Evolutionary conservation across 2,329 filamentous ascomycete species (phyloP).

Genomic region (Colletotrichum tabaci): DNA sequence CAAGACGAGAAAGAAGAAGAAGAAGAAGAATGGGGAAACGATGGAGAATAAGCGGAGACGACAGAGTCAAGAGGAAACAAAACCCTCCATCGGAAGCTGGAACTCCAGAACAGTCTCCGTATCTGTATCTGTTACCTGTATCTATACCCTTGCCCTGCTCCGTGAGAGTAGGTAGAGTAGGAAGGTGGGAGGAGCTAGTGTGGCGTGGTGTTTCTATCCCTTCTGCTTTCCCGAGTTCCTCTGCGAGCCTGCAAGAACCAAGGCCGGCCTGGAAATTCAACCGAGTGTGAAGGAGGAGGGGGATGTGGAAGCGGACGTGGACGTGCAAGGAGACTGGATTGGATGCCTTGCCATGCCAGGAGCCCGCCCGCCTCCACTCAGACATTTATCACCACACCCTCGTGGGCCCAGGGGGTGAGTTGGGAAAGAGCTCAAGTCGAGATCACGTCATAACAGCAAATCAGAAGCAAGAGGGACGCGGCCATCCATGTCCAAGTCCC

Average conservation of each 20-base stretch:
- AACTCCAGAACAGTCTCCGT: not conserved
- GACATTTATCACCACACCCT: not conserved
- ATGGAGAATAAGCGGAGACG: not conserved
- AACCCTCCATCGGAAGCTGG: not conserved
- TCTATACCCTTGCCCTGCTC: not conserved
- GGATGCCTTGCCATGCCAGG: conserved; percentile 7
- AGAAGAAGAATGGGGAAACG: not conserved
- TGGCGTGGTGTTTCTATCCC: not conserved
- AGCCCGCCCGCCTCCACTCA: not conserved
- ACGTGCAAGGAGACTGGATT: not conserved
- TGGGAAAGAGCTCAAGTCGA: not conserved
- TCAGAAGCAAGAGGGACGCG: conserved; percentile 31
- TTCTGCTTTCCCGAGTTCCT: not conserved
- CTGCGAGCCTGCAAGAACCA: not conserved
- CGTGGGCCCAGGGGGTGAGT: not conserved
- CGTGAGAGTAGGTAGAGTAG: not conserved
- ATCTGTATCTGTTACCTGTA: too few relatives aligned
- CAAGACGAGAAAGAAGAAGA: not conserved
- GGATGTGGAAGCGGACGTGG: too few relatives aligned
- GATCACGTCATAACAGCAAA: conserved; percentile 45
- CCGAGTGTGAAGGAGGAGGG: not conserved
- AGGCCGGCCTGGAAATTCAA: conserved; percentile 23
- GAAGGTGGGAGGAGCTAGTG: not conserved
- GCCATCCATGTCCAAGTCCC: conserved; percentile 48
- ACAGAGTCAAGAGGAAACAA: not conserved